These are phyloP conservation scores for Cerioporus squamosus DNA, from an alignment of 1,284 basidiomycete genomes.

Conservation along the genomic window DNA sequence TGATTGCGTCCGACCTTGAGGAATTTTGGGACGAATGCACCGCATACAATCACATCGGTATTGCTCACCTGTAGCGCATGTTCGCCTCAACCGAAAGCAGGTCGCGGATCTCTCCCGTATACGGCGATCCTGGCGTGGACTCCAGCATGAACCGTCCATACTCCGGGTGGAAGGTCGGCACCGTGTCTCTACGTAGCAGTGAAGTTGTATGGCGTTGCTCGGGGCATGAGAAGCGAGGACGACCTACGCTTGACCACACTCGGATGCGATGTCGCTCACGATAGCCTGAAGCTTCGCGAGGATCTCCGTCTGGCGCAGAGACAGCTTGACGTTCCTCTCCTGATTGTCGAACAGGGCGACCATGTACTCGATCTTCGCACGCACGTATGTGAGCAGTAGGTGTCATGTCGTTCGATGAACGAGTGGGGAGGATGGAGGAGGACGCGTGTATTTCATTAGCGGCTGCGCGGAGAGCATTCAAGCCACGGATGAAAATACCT, in stretches of 20 bases:
- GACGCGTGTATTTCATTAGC: conserved; percentile 16
- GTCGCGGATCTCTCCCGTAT: conserved; percentile 85
- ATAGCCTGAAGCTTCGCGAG: conserved; percentile 79
- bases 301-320: conserved; percentile 93
- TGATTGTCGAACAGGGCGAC: conserved; percentile 87
- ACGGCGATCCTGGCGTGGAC: conserved; percentile 95
- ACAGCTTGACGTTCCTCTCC: conserved; percentile 83
- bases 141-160: conserved; percentile 99
- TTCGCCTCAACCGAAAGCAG: conserved; percentile 90
- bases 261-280: conserved; percentile 69
- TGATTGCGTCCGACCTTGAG: too few relatives aligned
- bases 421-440: neutral
- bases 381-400: neutral
- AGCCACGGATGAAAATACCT: conserved; percentile 56
- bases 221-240: neutral
- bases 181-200: conserved; percentile 54
- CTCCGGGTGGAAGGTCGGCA: conserved; percentile 98
- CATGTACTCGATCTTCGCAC: conserved; percentile 91
- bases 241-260: conserved; percentile 62
- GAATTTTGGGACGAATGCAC: too few relatives aligned
- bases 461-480: conserved; percentile 9
- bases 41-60: too few relatives aligned
- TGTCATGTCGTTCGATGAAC: conserved; percentile 1
- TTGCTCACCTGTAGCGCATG: conserved; percentile 60
- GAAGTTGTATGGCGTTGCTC: conserved; percentile 7